A percentile compares a stretch with the other conserved stretches of the same genome.
phyloP scores from a whole-genome alignment of 2,329 filamentous ascomycete genomes.

The Penicillium crustosum region DNA sequence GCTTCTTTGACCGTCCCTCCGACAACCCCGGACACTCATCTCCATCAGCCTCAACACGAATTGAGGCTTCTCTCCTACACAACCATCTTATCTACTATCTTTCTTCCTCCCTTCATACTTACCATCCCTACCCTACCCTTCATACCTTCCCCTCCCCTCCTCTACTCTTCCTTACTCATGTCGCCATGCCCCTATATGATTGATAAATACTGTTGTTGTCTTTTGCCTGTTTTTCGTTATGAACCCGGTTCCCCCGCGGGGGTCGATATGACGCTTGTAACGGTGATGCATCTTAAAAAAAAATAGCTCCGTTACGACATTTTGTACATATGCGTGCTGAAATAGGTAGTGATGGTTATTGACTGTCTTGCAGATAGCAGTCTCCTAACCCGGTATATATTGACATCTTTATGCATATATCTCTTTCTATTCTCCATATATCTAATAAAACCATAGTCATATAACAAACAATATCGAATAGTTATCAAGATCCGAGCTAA shows the following conservation, averaged over 20 bases:
- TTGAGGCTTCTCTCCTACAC: neutral
- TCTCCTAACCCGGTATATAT: conserved; percentile 19
- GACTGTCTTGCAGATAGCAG: conserved; percentile 1
- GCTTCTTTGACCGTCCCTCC: neutral
- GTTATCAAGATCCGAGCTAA: neutral
- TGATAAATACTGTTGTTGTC: conserved; percentile 22
- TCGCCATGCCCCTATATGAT: conserved; percentile 30
- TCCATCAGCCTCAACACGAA: neutral
- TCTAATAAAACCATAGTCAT: neutral
- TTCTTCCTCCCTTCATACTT: neutral
- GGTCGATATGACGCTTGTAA: conserved; percentile 17
- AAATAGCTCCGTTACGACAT: conserved; percentile 14
- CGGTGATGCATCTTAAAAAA: conserved; percentile 9
- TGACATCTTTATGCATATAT: neutral
- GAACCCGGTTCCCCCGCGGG: conserved; percentile 6
- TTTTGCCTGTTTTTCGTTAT: conserved; percentile 8
- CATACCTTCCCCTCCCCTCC: conserved; percentile 3
- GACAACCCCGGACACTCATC: neutral
- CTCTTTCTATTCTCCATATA: neutral
- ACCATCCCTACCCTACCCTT: neutral
- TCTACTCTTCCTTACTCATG: conserved; percentile 20
- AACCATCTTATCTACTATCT: neutral
- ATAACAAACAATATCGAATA: neutral
- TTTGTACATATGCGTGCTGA: conserved; percentile 12
- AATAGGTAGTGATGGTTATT: neutral